Base-by-base conservation (phyloP, 1,139 yeast species). In the Diutina neorugosa region DNA sequence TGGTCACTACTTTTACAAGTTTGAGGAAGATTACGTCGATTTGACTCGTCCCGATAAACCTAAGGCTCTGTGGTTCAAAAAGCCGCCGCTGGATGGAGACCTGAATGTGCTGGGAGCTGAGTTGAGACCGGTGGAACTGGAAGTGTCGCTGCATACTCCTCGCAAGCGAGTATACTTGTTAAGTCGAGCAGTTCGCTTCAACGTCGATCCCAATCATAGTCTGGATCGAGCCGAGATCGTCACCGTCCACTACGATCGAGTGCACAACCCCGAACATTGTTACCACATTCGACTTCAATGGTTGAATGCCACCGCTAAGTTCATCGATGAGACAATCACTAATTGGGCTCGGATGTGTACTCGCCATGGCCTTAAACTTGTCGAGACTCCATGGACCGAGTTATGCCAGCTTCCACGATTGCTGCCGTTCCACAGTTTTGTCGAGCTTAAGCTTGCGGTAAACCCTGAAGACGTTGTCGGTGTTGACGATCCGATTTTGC, bases 181-280 rank as follows among this genome's bases (percentile, higher is more conserved):
- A 19, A 23, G 37, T 16, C 31, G 31, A 14, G 18, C 27, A n/a
- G 50, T 46, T 3, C 16, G 50, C 53, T 81, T 81, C 60, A 89
- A 93, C 65, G 80, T 89, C 23, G 98, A 93, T 63, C 87, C 94
- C 0, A 70, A 75, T 43, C 72, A 73, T 3, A 77, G 81, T 56
- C 89, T 96, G 0, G 82, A 81, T 63, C 79, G 91, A 55, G 86
- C 87, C 0, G 98, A 94, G 61, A 68, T 82, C 12, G 72, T 91
- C 44, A 82, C 84, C 2, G 90, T 93, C 3, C 98, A 93, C 66
- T 87, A 88, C 62, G 98, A 94, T 64, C 77, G 84, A 54, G 93
- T 90, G 3, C 98, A 90, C 63, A 93, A 91, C 63, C 97, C 98
- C 0, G 95, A 89, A 57, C 96, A 91, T 62, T 91, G 98, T 62